These are phyloP conservation scores for Morella rubra DNA, from an alignment of 306 rosid species.

Conservation along the genomic window DNA sequence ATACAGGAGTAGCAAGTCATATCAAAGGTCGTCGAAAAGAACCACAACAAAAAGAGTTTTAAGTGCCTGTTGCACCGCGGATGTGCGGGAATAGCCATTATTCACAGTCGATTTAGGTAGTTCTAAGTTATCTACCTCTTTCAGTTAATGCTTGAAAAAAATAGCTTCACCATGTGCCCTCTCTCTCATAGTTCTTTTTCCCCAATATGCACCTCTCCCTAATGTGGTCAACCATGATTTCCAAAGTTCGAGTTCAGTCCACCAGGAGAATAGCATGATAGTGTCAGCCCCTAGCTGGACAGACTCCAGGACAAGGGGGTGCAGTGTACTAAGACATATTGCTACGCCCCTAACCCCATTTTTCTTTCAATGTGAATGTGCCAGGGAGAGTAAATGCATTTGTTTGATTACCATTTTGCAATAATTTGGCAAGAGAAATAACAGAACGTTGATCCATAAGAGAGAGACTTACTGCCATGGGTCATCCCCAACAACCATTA, in stretches of 20 bases:
- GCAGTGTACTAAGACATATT: too few relatives aligned
- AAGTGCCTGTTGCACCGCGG: not conserved
- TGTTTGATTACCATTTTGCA: not conserved
- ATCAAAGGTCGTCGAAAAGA: not conserved
- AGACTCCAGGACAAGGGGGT: not conserved
- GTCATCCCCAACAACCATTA: slow-evolving; percentile 97
- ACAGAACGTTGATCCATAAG: slow-evolving; percentile 19
- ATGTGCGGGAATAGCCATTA: not conserved
- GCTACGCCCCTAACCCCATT: not conserved
- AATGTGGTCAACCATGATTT: slow-evolving; percentile 12
- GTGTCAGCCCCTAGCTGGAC: not conserved
- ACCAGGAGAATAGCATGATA: too few relatives aligned
- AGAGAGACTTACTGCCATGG: slow-evolving; percentile 83
- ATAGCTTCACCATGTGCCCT: not conserved
- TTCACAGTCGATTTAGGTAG: not conserved
- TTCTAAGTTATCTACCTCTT: not conserved
- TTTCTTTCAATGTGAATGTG: not conserved
- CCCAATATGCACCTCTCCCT: not conserved
- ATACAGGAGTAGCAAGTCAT: not conserved
- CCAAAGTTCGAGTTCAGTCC: not conserved
- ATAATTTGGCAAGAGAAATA: not conserved
- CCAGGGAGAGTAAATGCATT: not conserved
- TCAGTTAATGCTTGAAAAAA: not conserved
- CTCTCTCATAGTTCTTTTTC: too few relatives aligned
- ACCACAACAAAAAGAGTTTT: not conserved